These are phyloP conservation scores for Solanum ossicruentum DNA, from an alignment of 257 asterid genomes.

Conservation along the genomic window DNA sequence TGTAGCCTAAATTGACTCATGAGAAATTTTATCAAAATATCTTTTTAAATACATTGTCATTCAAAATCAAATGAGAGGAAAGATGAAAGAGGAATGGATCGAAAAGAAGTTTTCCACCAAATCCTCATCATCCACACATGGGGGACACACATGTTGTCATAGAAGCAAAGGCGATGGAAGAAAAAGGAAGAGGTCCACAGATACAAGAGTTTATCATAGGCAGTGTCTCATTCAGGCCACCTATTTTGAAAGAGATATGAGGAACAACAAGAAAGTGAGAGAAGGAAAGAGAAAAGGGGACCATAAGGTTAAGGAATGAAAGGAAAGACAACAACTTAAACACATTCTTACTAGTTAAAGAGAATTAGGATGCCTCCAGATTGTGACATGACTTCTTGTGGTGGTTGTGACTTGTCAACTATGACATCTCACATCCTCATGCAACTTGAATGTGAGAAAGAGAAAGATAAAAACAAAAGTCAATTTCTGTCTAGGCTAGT, in stretches of 20 bases:
- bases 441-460: neutral
- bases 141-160: constrained; percentile 9
- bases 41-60: neutral
- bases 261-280: constrained; percentile 23
- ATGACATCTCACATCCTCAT: constrained; percentile 9
- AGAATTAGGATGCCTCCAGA: constrained; percentile 28
- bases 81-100: neutral
- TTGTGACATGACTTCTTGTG: constrained; percentile 17
- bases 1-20: no score
- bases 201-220: constrained; percentile 23
- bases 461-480: neutral
- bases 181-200: constrained; percentile 26
- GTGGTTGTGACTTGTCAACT: neutral
- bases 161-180: constrained; percentile 4
- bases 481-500: neutral
- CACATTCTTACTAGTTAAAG: neutral
- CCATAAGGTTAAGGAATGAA: neutral
- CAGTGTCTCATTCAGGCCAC: constrained; percentile 35
- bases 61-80: neutral
- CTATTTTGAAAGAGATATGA: constrained; percentile 26
- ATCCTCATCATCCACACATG: constrained; percentile 7
- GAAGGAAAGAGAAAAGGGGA: neutral
- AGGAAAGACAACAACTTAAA: neutral
- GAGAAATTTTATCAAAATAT: no score
- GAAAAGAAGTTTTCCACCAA: neutral